Percentiles rank a stretch among this genome's conserved stretches.
These are phyloP conservation scores for Scutellaria galericulata DNA, from an alignment of 257 asterid genomes.

Conservation along the genomic window DNA sequence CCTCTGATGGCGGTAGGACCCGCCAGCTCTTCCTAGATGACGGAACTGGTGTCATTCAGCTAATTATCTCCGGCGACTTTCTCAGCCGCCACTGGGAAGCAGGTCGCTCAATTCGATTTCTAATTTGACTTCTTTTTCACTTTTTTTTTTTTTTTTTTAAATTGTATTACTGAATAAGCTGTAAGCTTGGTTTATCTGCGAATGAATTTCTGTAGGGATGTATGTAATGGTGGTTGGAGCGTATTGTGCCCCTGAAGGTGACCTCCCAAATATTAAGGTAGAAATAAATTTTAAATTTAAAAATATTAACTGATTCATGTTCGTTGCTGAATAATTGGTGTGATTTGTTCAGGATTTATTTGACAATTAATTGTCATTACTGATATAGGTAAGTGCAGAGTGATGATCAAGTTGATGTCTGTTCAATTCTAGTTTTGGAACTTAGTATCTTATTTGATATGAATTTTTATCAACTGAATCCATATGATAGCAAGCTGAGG, in stretches of 20 bases:
- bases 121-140: neutral
- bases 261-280: constrained; percentile 69
- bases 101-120: constrained; percentile 44
- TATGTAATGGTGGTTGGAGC: constrained; percentile 93
- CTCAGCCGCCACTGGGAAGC: constrained; percentile 53
- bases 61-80: constrained; percentile 48
- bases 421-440: constrained; percentile 15
- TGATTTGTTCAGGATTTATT: constrained; percentile 13
- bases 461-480: constrained; percentile 1
- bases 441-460: neutral
- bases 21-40: constrained; percentile 66
- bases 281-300: neutral
- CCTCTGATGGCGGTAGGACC: constrained; percentile 33
- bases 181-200: neutral
- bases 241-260: constrained; percentile 46
- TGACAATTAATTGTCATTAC: neutral
- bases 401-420: constrained; percentile 23
- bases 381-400: neutral
- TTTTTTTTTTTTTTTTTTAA: neutral
- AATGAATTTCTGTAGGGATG: constrained; percentile 55
- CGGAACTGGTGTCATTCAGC: constrained; percentile 72
- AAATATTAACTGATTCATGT: neutral
- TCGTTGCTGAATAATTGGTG: constrained; percentile 20
- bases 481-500: neutral
- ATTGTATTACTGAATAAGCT: neutral